These are phyloP conservation scores for Micromonas commoda DNA, from an alignment of 139 green algal genomes.

Conservation along the genomic window DNA sequence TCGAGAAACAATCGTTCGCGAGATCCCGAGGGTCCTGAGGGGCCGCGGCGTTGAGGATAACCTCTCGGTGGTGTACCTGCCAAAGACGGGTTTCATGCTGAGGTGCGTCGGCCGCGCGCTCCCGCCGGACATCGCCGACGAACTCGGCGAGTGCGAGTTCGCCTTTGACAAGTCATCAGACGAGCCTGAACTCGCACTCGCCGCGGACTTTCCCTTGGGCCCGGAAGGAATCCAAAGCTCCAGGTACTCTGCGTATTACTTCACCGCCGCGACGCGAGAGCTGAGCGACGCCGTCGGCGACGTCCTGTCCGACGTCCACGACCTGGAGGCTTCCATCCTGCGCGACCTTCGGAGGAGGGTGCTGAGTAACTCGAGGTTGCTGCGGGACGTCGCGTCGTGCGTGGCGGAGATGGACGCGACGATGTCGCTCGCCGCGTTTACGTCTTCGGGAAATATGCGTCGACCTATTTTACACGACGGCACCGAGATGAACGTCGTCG, in stretches of 20 bases:
- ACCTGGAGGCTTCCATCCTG: constrained; percentile 57
- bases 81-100: constrained; percentile 58
- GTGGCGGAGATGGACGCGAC: constrained; percentile 64
- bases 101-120: constrained; percentile 40
- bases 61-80: constrained; percentile 61
- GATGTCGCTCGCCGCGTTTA: constrained; percentile 54
- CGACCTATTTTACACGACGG: constrained; percentile 50
- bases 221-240: no score
- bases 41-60: background rate
- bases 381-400: background rate
- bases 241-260: constrained; percentile 7
- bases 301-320: constrained; percentile 67
- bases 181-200: no score
- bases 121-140: constrained; percentile 57
- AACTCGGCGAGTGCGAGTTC: constrained; percentile 61
- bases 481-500: constrained; percentile 54
- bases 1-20: constrained; percentile 23
- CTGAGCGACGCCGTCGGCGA: constrained; percentile 66
- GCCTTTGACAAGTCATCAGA: no score
- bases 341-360: constrained; percentile 7
- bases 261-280: constrained; percentile 40
- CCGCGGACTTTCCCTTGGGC: no score
- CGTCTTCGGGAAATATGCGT: constrained; percentile 45
- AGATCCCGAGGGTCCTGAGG: background rate
- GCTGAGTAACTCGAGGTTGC: background rate